Conservation (phyloP, 345 rosid genomes). For the Pistacia atlantica region DNA sequence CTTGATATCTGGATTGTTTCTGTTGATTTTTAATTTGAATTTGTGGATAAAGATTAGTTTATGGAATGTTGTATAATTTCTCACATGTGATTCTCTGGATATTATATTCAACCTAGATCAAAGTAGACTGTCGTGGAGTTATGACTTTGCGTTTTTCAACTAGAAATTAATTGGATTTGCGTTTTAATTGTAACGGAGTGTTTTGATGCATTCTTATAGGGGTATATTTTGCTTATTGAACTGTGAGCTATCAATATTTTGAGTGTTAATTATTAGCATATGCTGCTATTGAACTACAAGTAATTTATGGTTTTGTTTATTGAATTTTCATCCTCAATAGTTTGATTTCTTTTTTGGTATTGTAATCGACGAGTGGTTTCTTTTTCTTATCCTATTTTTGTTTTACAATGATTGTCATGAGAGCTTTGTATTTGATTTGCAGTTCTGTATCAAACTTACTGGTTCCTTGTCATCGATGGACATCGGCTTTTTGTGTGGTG, state of each 20-base stretch:
- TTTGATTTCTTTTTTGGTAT: background rate
- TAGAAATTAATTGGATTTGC: background rate
- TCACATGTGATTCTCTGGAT: too few relatives aligned
- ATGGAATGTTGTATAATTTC: background rate
- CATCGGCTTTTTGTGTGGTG: slow-evolving; percentile 32
- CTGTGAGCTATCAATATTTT: too few relatives aligned
- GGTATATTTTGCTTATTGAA: background rate
- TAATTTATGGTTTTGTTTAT: background rate
- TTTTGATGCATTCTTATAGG: too few relatives aligned
- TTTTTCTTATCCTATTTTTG: too few relatives aligned
- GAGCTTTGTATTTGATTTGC: background rate
- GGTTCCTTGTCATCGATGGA: slow-evolving; percentile 38
- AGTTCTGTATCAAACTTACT: slow-evolving; percentile 6
- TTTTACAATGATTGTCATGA: background rate
- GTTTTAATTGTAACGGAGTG: background rate
- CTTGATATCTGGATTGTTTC: background rate
- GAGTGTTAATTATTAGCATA: background rate
- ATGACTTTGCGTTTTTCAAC: background rate
- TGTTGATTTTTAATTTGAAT: background rate
- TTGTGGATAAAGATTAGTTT: background rate
- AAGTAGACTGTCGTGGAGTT: background rate
- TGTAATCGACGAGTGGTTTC: background rate
- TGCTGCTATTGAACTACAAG: background rate
- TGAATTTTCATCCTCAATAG: background rate
- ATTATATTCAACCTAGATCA: background rate